phyloP scores from a whole-genome alignment of 108 stramenopile genomes.

The Cyclotella sp. region DNA sequence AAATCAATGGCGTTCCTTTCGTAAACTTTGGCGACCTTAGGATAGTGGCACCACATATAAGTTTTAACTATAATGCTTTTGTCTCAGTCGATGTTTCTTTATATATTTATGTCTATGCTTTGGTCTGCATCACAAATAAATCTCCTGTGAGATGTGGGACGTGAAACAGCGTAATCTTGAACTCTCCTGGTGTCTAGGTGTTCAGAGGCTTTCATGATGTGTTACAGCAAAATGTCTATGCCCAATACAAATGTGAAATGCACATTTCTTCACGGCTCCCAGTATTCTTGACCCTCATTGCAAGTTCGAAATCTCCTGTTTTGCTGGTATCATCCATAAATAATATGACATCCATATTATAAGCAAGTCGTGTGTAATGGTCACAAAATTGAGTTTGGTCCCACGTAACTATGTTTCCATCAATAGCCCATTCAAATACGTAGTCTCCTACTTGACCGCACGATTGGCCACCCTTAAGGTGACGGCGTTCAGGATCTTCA shows the following conservation, averaged over 20 bases:
- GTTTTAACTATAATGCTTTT: no score
- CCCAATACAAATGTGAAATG: conserved; percentile 41
- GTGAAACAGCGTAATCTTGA: not conserved
- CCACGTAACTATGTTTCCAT: conserved; percentile 37
- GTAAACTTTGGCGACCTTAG: no score
- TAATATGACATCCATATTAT: conserved; percentile 44
- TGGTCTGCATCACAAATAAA: no score
- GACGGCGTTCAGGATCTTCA: conserved; percentile 16
- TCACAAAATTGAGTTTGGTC: conserved; percentile 35
- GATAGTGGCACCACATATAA: no score
- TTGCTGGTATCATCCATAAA: conserved; percentile 45
- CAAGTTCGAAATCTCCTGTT: conserved; percentile 50
- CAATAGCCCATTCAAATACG: conserved; percentile 42
- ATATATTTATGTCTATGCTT: no score
- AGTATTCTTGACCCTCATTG: conserved; percentile 26
- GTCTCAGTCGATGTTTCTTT: no score
- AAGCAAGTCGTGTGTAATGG: conserved; percentile 38
- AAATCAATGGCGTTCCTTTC: no score
- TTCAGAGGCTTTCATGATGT: not conserved
- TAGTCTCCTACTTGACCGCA: conserved; percentile 32
- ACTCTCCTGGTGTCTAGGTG: no score
- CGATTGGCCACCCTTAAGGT: conserved; percentile 30
- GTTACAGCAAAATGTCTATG: not conserved
- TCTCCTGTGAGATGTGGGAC: not conserved
- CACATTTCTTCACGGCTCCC: conserved; percentile 13